Evolutionary conservation across 179 eudicot genomes (phyloP).

Genomic region (Vitellaria paradoxa): DNA sequence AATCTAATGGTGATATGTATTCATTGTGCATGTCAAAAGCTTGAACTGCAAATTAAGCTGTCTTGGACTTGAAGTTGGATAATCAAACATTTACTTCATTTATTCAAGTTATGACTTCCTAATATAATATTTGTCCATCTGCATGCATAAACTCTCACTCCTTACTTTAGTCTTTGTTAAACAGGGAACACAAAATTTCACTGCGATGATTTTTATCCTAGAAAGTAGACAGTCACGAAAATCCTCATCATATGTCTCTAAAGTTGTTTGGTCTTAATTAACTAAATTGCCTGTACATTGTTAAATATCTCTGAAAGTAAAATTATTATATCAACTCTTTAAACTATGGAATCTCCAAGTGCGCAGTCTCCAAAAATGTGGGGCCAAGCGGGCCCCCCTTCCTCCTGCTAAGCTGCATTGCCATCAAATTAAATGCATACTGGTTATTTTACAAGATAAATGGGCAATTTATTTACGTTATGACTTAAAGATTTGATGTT

Average conservation of each 20-base stretch:
- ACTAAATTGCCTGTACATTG: background rate
- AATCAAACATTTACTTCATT: background rate
- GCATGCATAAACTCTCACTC: background rate
- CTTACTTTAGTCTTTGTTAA: background rate
- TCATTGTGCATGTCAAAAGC: too few species aligned
- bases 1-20: too few species aligned
- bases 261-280: background rate
- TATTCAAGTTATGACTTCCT: background rate
- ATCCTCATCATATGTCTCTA: background rate
- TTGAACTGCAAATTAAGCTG: background rate
- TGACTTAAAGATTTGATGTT: background rate
- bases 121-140: background rate
- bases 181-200: too few species aligned
- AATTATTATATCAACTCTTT: background rate
- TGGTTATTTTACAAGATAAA: background rate
- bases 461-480: background rate
- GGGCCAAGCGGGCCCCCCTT: background rate
- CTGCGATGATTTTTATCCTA: background rate
- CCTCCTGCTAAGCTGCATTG: background rate
- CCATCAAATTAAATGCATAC: background rate
- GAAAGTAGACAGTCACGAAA: background rate
- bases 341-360: background rate
- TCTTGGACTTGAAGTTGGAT: background rate
- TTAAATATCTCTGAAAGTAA: background rate
- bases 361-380: too few species aligned